These are phyloP conservation scores for Lenzites betulinus DNA, from an alignment of 768 basidiomycete genomes.

Conservation along the genomic window DNA sequence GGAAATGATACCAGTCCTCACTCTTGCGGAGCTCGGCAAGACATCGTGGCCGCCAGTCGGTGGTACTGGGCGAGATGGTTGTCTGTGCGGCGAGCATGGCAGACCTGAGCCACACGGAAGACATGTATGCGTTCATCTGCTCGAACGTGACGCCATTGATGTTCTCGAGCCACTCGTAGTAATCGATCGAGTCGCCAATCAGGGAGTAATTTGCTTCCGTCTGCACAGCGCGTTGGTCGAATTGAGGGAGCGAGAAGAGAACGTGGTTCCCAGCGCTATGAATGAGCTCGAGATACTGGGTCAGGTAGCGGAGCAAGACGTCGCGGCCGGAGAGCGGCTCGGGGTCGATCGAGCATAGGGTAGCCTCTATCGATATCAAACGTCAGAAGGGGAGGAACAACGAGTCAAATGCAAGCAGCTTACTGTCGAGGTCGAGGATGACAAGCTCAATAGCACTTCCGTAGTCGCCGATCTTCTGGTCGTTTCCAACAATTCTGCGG, in stretches of 20 bases:
- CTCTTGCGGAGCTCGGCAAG: constrained; percentile 29
- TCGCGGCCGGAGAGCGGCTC: constrained; percentile 16
- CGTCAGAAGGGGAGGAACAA: background rate
- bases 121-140: constrained; percentile 31
- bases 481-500: constrained; percentile 25
- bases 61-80: background rate
- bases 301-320: constrained; percentile 5
- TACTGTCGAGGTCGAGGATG: constrained; percentile 22
- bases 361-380: background rate
- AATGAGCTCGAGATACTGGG: constrained; percentile 31
- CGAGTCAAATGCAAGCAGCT: background rate
- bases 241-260: constrained; percentile 34
- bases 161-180: constrained; percentile 17
- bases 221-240: constrained; percentile 25
- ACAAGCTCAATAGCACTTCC: constrained; percentile 25
- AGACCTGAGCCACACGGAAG: constrained; percentile 29
- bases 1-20: constrained; percentile 25
- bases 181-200: constrained; percentile 9
- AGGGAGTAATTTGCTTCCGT: constrained; percentile 31
- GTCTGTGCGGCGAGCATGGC: constrained; percentile 25
- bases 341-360: background rate
- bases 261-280: constrained; percentile 33
- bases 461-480: constrained; percentile 26
- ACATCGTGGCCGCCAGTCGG: constrained; percentile 19
- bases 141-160: constrained; percentile 27